Evolutionary conservation across 176 grass and related monocot species (phyloP).

Genomic region (Lolium multiflorum): DNA sequence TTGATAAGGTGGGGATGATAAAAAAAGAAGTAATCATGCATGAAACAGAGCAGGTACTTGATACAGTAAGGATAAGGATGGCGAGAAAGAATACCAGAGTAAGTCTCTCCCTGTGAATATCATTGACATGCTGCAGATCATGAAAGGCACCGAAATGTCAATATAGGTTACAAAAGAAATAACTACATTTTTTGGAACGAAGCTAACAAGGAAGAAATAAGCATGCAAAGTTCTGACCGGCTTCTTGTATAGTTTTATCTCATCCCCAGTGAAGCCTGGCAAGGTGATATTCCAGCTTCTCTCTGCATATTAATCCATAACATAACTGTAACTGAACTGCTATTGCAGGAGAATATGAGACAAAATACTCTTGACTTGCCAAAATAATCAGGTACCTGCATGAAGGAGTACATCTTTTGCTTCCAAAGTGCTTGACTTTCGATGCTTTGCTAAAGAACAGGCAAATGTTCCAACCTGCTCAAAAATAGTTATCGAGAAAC

Average conservation of each 20-base stretch:
- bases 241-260: conserved; percentile 96
- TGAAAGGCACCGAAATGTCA: conserved; percentile 32
- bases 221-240: conserved; percentile 53
- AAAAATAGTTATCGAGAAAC: conserved; percentile 42
- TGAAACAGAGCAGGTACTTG: too few species aligned
- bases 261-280: conserved; percentile 93
- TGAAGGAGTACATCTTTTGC: conserved; percentile 94
- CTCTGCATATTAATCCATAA: conserved; percentile 53
- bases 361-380: conserved; percentile 36
- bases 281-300: conserved; percentile 92
- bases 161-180: not conserved
- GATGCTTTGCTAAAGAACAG: conserved; percentile 97
- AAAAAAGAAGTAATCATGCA: not conserved
- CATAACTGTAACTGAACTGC: conserved; percentile 20
- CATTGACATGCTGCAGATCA: conserved; percentile 77
- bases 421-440: conserved; percentile 88
- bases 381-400: conserved; percentile 66
- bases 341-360: conserved; percentile 2
- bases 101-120: conserved; percentile 99
- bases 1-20: not conserved
- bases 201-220: conserved; percentile 31
- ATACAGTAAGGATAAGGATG: too few species aligned
- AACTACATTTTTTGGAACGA: conserved; percentile 9
- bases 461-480: conserved; percentile 83
- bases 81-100: conserved; percentile 57